Conservation (phyloP, 2,329 filamentous ascomycete genomes). For the Emergomyces africanus region DNA sequence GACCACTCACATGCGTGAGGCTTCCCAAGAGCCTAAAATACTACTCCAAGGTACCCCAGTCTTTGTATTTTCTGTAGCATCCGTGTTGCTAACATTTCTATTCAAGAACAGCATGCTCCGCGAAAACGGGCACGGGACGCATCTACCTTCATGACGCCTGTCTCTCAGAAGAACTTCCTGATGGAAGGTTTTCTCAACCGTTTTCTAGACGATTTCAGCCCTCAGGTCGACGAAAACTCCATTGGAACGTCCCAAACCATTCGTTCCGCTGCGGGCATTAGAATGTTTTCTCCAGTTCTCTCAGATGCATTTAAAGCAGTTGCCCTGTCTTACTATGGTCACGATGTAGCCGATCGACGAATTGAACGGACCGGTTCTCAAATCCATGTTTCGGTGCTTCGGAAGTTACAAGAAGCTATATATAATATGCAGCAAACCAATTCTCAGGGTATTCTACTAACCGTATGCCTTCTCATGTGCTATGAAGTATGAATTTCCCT, state of each 20-base stretch:
- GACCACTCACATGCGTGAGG: too few species aligned
- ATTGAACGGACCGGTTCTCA: conserved; percentile 23
- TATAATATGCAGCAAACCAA: conserved; percentile 24
- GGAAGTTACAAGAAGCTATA: conserved; percentile 25
- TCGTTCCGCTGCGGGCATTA: conserved; percentile 25
- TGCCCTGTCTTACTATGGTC: conserved; percentile 27
- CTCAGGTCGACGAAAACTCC: conserved; percentile 22
- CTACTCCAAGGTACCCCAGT: not conserved
- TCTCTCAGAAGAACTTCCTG: not conserved
- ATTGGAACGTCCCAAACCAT: conserved; percentile 23
- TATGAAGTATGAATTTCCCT: conserved; percentile 20
- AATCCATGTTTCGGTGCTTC: conserved; percentile 23
- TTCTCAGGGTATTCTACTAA: conserved; percentile 26
- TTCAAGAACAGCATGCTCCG: not conserved
- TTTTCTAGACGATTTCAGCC: conserved; percentile 29
- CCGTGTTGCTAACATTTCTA: not conserved
- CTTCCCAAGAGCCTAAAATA: not conserved
- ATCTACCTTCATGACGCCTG: not conserved
- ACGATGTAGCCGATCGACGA: conserved; percentile 21
- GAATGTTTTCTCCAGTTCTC: conserved; percentile 29
- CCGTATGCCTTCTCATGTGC: conserved; percentile 25
- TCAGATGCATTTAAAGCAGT: conserved; percentile 26
- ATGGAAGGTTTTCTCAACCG: conserved; percentile 26
- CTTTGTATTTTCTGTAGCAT: not conserved
- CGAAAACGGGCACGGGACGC: not conserved